Conservation (phyloP, 768 basidiomycete genomes). For the Chalciporus pseudorubinellus region DNA sequence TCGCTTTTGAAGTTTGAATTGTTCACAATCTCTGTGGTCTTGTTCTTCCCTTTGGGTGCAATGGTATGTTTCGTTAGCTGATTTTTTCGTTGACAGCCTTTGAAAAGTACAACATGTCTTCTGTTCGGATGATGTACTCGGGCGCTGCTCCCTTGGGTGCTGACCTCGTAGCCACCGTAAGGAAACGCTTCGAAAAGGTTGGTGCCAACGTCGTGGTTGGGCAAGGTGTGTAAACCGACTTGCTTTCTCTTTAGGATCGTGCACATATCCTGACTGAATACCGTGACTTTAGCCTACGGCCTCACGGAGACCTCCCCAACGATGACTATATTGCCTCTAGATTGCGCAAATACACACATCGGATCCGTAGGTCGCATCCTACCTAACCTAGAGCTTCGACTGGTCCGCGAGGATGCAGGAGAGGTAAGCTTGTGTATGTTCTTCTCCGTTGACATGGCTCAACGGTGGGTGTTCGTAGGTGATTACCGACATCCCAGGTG, state of each 20-base stretch:
- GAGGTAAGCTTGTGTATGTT: conserved; percentile 25
- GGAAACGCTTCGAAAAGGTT: conserved; percentile 37
- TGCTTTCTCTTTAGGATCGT: neutral
- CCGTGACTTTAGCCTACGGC: conserved; percentile 55
- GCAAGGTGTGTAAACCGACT: conserved; percentile 44
- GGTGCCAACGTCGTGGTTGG: conserved; percentile 41
- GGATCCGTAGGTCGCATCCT: conserved; percentile 70
- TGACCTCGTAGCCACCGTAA: conserved; percentile 53
- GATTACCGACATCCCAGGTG: conserved; percentile 35
- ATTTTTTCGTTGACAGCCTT: conserved; percentile 41
- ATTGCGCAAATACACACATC: conserved; percentile 45
- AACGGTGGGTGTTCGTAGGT: conserved; percentile 11
- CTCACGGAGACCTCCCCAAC: conserved; percentile 83
- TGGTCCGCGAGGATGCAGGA: conserved; percentile 64
- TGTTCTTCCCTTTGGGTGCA: too few relatives aligned
- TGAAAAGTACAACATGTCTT: conserved; percentile 63
- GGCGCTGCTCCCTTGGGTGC: conserved; percentile 82
- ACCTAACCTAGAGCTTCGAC: conserved; percentile 71
- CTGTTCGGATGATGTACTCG: conserved; percentile 55
- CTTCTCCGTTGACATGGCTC: too few relatives aligned
- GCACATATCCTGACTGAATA: too few relatives aligned
- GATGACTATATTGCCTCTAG: conserved; percentile 50
- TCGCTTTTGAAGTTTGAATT: too few relatives aligned
- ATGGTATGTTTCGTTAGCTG: neutral
- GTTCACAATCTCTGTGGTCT: too few relatives aligned